These are phyloP conservation scores for Eimeria zaria DNA, from an alignment of 169 alveolate species.

Conservation along the genomic window DNA sequence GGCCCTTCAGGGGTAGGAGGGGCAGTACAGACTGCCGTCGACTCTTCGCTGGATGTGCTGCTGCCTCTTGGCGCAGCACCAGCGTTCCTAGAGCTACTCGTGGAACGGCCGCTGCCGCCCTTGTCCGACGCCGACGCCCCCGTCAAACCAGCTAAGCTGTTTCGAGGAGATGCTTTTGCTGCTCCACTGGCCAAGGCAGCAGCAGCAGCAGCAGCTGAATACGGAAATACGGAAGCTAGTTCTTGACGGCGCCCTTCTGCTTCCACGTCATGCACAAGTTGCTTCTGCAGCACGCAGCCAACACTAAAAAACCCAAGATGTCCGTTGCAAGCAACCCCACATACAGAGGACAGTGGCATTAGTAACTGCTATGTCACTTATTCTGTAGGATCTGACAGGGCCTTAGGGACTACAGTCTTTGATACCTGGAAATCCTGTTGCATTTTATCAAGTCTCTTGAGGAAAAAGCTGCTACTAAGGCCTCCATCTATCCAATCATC, in stretches of 20 bases:
- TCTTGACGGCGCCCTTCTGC: constrained; percentile 55
- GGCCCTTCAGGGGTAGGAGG: constrained; percentile 82
- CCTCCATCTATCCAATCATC: constrained; percentile 80
- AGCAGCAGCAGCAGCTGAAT: constrained; percentile 73
- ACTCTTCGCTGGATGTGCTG: constrained; percentile 33
- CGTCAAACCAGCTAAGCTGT: constrained; percentile 38
- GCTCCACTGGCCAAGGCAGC: constrained; percentile 32
- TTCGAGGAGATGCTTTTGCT: constrained; percentile 28
- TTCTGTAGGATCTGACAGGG: neutral
- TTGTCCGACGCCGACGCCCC: constrained; percentile 39
- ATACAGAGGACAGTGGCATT: neutral
- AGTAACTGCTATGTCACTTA: neutral
- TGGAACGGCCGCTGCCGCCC: constrained; percentile 42
- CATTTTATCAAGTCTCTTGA: constrained; percentile 52
- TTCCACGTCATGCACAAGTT: constrained; percentile 40
- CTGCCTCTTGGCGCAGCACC: constrained; percentile 62
- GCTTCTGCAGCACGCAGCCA: constrained; percentile 37
- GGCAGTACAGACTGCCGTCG: constrained; percentile 57
- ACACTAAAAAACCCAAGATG: neutral
- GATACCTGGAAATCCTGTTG: constrained; percentile 71
- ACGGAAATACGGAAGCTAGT: constrained; percentile 66
- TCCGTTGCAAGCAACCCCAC: neutral
- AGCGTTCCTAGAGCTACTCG: constrained; percentile 13
- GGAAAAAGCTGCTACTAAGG: constrained; percentile 69
- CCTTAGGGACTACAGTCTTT: neutral